Evolutionary conservation across 352 stramenopile species (phyloP), one percentile per base, ranked within the genome.

Genomic region (Phytopythium cucurbitacearum): DNA sequence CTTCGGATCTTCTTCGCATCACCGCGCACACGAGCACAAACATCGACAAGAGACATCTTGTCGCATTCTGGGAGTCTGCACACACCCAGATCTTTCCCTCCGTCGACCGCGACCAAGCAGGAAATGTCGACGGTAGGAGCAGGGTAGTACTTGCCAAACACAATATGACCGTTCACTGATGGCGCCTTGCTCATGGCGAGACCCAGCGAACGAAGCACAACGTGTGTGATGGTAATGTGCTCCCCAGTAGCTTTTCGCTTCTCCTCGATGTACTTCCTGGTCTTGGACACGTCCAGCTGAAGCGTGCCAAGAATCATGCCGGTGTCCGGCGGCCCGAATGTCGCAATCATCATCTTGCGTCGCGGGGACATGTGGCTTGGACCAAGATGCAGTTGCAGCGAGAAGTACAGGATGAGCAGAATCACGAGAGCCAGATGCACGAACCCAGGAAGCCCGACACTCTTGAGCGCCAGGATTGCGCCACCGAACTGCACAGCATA

Each of bases 341-440:
- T 71, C n/a, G 76, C 75, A 51, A 88, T 88, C 70, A 83, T 84
- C 51, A 89, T 69, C 67, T 89, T 85, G 13, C 73, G 69, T 16
- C 74, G 76, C 5, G 78, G 59, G 5, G 71, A 74, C 71, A 87
- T 86, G 56, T 65, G 51, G 44, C 64, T 75, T 0, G 81, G 73
- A 5, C 81, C 81, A 38, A 89, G 71, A 39, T 81, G 71, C 13
- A 88, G 45, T 53, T 83, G 73, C 16, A 80, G 55, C 5, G 64
- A 54, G 34, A 85, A 79, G 55, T 78, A 91, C 7, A 79, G 57
- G 2, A 81, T 66, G 16, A 88, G 55, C 52, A 69, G 58, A 1
- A 71, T 39, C 33, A 87, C 60, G 7, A 73, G 55, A 9, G 59
- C 46, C 16, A 76, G 73, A 48, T 89, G 78, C 35, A 87, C 43